These are phyloP conservation scores for Penicillium paradoxum DNA, from an alignment of 495 filamentous ascomycete species.

Conservation along the genomic window DNA sequence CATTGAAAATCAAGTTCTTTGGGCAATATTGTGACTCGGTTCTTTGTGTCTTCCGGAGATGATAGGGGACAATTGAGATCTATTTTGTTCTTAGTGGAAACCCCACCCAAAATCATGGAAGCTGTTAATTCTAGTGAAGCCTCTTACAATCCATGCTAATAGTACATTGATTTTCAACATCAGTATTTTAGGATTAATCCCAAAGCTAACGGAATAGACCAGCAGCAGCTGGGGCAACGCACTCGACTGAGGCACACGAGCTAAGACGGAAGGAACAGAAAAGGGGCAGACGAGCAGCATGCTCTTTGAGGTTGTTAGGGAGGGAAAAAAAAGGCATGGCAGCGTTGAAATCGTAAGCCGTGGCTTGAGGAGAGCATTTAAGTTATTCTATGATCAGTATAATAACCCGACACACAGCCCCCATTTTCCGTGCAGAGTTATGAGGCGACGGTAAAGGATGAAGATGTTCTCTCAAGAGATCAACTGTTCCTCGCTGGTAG, in stretches of 20 bases:
- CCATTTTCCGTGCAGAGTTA: neutral
- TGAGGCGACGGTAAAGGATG: neutral
- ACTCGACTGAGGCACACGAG: neutral
- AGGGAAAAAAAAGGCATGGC: neutral
- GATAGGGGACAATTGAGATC: too few relatives aligned
- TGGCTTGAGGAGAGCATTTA: neutral
- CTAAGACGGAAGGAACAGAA: neutral
- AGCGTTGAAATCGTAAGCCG: neutral
- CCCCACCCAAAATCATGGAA: too few relatives aligned
- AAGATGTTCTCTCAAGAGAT: neutral
- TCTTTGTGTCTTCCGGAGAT: too few relatives aligned
- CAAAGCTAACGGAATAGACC: too few relatives aligned
- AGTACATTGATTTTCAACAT: too few relatives aligned
- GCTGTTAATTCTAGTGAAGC: too few relatives aligned
- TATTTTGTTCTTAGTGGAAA: too few relatives aligned
- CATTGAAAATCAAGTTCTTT: too few relatives aligned
- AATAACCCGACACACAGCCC: neutral
- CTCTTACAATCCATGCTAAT: too few relatives aligned
- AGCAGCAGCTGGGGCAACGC: neutral
- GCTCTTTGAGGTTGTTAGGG: neutral
- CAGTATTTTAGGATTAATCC: too few relatives aligned
- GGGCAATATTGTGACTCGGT: too few relatives aligned
- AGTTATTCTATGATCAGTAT: neutral
- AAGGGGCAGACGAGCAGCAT: neutral
- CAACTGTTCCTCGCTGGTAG: neutral